Conservation (phyloP, 257 asterid species). For the Paulownia fortunei region DNA sequence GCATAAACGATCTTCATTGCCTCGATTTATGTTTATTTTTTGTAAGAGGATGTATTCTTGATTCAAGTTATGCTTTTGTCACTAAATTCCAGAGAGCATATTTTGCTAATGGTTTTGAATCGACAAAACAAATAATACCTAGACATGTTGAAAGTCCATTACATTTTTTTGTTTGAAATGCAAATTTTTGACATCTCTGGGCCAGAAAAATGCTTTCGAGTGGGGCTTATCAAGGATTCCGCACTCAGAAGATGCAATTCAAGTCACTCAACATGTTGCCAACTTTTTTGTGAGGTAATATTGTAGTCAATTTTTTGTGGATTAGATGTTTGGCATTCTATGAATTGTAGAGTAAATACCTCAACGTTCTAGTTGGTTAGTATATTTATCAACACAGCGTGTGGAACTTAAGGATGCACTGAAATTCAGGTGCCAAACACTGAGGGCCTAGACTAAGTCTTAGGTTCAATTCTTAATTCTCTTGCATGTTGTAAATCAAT, state of each 20-base stretch:
- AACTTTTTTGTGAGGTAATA: slow-evolving; percentile 79
- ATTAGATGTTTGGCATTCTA: not conserved
- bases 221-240: slow-evolving; percentile 93
- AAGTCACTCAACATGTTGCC: slow-evolving; percentile 93
- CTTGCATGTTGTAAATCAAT: not conserved
- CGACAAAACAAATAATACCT: slow-evolving; percentile 11
- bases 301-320: not conserved
- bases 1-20: not conserved
- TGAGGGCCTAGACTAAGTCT: not conserved
- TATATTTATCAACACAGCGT: not conserved
- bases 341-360: not conserved
- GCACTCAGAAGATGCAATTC: slow-evolving; percentile 94
- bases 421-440: not conserved
- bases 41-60: not conserved
- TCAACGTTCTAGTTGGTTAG: not conserved
- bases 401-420: not conserved
- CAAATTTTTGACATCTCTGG: not conserved
- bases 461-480: slow-evolving; percentile 19
- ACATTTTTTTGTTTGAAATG: not conserved
- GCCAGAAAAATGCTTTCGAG: slow-evolving; percentile 96
- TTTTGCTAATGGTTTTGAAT: not conserved
- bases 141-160: not conserved
- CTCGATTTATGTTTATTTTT: not conserved
- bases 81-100: not conserved
- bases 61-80: slow-evolving; percentile 3